Base-by-base conservation (phyloP, 2,329 filamentous ascomycete species). In the Plenodomus tracheiphilus region DNA sequence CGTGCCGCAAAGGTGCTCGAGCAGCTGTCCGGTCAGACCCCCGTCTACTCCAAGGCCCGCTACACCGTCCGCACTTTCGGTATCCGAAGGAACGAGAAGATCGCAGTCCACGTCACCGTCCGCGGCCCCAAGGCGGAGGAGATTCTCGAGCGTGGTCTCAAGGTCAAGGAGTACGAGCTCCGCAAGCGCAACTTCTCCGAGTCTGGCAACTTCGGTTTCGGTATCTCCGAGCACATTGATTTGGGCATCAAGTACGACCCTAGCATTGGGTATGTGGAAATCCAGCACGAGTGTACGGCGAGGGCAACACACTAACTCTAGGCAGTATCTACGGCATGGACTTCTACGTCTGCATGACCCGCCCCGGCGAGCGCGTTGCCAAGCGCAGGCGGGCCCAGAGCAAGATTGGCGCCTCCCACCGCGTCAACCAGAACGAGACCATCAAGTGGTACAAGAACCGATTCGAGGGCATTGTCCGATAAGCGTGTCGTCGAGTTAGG, bases 331-430 rank as follows among this genome's bases (percentile, higher is more conserved):
- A 72, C 64, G 69, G 94, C 78, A 99, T 99, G 94, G 94, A 99
- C 83, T 99, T 99, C 83, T 99, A 97, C 89, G 92, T 88, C 89
- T 97, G 93, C 91, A 99, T 99, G 94, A 96, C 91, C 84, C 92
- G 94, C 74, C 94, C 93, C 73, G 94, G 94, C 82, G 92, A 96
- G 86, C 92, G 94, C 77, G 91, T 99, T 76, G 88, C 90, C 77
- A 93, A 91, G 84, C 91, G 94, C 75, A 88, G 93, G 77, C 91
- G 93, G 74, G 86, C 82, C 81, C 89, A 95, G 86, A 83, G 85
- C 82, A 84, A 79, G 73, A 87, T 99, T 75, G 94, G 94, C 75
- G 76, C 89, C 74, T 83, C 79, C 79, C 94, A 99, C 89, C 85
- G 86, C 75, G 96, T 99, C 86, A 90, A 85, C 86, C 88, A 91